phyloP scores from a whole-genome alignment of 495 filamentous ascomycete genomes.

The Lophiostoma macrostomum region DNA sequence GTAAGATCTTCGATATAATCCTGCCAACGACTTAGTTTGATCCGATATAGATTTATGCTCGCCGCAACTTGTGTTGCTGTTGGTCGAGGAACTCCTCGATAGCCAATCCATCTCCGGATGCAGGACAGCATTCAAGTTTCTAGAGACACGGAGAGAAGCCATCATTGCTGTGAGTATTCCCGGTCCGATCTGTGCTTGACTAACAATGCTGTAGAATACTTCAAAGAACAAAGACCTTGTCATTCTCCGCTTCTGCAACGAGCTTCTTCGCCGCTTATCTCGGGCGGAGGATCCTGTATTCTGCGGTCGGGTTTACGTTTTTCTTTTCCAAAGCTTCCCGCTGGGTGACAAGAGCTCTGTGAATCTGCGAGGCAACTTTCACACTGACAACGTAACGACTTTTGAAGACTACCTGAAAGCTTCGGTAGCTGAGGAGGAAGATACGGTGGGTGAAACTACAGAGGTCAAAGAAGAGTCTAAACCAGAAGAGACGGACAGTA shows the following conservation, averaged over 20 bases:
- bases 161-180: constrained; percentile 62
- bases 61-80: constrained; percentile 76
- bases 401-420: constrained; percentile 61
- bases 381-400: constrained; percentile 88
- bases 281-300: constrained; percentile 95
- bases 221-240: constrained; percentile 78
- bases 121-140: constrained; percentile 83
- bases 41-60: constrained; percentile 71
- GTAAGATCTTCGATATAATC: constrained; percentile 43
- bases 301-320: constrained; percentile 94
- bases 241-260: constrained; percentile 90
- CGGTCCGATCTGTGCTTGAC: neutral
- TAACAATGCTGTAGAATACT: constrained; percentile 58
- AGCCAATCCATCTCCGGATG: constrained; percentile 91
- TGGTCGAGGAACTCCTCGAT: constrained; percentile 93
- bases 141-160: constrained; percentile 85
- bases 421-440: constrained; percentile 45
- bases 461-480: constrained; percentile 17
- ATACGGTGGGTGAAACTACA: constrained; percentile 55
- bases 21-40: neutral
- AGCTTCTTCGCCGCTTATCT: constrained; percentile 84
- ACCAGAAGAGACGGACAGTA: constrained; percentile 7
- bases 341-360: constrained; percentile 95
- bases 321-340: constrained; percentile 94
- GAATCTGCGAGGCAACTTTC: constrained; percentile 93